phyloP scores from a whole-genome alignment of 306 rosid genomes.

The Castanea crenata region DNA sequence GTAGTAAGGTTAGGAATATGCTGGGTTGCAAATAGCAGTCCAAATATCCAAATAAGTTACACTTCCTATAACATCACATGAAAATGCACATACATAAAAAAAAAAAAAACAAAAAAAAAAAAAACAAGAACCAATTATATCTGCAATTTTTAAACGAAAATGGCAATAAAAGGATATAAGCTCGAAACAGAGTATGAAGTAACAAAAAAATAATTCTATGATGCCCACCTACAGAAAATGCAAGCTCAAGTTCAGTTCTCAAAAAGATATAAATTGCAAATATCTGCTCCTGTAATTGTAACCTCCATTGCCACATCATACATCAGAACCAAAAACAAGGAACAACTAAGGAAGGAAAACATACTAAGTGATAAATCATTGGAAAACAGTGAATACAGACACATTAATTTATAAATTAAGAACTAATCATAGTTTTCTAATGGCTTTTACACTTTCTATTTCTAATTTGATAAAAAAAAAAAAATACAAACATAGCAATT shows the following conservation, averaged over 20 bases:
- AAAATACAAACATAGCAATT: no score
- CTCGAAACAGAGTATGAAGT: no score
- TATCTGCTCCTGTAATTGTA: neutral
- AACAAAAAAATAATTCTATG: no score
- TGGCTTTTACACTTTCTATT: neutral
- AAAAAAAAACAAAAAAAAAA: no score
- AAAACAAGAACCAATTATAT: no score
- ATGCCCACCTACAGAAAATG: constrained; percentile 34
- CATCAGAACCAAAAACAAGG: neutral
- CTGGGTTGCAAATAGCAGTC: no score
- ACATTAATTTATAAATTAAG: neutral
- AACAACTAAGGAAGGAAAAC: neutral
- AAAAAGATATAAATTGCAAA: neutral
- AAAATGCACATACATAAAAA: no score
- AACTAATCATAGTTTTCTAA: neutral
- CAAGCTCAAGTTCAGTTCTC: constrained; percentile 21
- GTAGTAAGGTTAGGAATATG: neutral
- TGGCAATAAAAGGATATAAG: no score
- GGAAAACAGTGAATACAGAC: neutral
- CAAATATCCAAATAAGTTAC: no score
- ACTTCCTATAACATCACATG: no score
- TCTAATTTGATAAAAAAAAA: neutral
- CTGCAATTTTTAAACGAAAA: no score
- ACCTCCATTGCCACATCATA: constrained; percentile 3
- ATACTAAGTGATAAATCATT: neutral